Percentiles rank a stretch among this genome's conserved stretches.
Evolutionary conservation across 441 rosid genomes (phyloP).

Genomic region (Erysimum cheiri): DNA sequence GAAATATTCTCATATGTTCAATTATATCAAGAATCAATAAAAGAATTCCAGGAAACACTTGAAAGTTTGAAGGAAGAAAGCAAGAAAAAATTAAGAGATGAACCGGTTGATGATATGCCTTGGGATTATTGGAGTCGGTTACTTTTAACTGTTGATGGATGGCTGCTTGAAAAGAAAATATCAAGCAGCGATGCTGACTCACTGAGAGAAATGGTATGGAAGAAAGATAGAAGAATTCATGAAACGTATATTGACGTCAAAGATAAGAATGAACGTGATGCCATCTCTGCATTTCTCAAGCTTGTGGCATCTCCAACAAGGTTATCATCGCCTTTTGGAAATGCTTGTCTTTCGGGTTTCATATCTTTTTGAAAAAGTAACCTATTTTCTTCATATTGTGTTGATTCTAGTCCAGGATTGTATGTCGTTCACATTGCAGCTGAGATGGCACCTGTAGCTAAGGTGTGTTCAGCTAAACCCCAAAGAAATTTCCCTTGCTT

Average conservation of each 20-base stretch:
- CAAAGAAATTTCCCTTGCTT: conserved; percentile 11
- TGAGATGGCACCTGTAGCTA: conserved; percentile 99
- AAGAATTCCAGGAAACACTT: conserved; percentile 88
- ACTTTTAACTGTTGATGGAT: conserved; percentile 87
- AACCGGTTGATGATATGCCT: conserved; percentile 84
- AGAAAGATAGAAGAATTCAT: conserved; percentile 65
- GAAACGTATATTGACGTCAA: conserved; percentile 71
- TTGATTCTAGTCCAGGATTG: conserved; percentile 80
- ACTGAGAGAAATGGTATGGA: conserved; percentile 87
- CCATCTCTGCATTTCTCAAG: conserved; percentile 65
- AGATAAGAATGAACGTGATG: conserved; percentile 75
- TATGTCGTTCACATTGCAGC: conserved; percentile 91
- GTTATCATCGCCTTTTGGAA: conserved; percentile 48
- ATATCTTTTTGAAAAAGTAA: conserved; percentile 29
- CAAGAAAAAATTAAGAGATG: conserved; percentile 63
- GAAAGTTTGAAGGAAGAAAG: conserved; percentile 80
- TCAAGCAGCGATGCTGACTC: conserved; percentile 62
- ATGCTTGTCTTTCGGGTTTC: background rate
- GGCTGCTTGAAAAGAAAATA: conserved; percentile 92
- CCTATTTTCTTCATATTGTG: conserved; percentile 49
- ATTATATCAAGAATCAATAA: conserved; percentile 83
- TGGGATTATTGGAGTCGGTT: conserved; percentile 91
- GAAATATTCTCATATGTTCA: conserved; percentile 77
- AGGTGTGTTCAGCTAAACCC: conserved; percentile 61
- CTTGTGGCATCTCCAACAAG: conserved; percentile 65